Base-by-base conservation (phyloP, 2,329 filamentous ascomycete species). In the Colletotrichum cordylinicola region DNA sequence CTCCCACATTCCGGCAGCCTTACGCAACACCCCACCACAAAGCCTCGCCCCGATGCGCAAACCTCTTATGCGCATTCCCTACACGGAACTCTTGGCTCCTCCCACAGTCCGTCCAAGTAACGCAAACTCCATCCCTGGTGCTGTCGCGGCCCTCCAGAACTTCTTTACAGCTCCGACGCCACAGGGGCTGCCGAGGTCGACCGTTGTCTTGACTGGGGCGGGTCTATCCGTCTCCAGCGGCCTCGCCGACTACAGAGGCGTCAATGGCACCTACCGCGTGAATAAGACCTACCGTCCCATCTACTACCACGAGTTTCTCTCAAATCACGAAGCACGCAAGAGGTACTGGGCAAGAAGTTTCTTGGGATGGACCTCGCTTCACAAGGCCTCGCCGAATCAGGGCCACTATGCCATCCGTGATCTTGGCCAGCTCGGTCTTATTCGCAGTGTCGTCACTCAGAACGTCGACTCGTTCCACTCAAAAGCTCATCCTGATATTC, bases 281-380 rank as follows among this genome's bases (percentile, higher is more conserved):
- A 98, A 98, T 86, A 95, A 94, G 86, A 92, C 91, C 16, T 98
- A 98, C 82, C 92, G 94, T 3, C 97, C 96, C 37, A 98, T 98
- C 79, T 99, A 98, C 86, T 96, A 94, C 84, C 93, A 95, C 83
- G 97, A 99, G 83, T 99, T 98, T 82, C 85, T 95, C 58, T 87
- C 90, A 62, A 94, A 88, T 78, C 96, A 98, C 85, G 95, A 96
- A 83, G 93, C 94, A 15, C 89, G 97, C 78, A 97, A 98, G 85
- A 89, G 97, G 77, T 99, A 99, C 83, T 99, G 97, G 97, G 96
- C 97, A 1, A 88, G 97, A 65, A 98, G 95, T 82, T 99, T 98
- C 84, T 87, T 99, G 24, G 97, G 97, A 48, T 98, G 96, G 96
- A 93, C 95, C 6, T 95, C 92, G 60, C 87, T 98, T 78, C 87